Evolutionary conservation across 495 filamentous ascomycete genomes (phyloP), one percentile per base, ranked within the genome.

Genomic region (Glonium stellatum): DNA sequence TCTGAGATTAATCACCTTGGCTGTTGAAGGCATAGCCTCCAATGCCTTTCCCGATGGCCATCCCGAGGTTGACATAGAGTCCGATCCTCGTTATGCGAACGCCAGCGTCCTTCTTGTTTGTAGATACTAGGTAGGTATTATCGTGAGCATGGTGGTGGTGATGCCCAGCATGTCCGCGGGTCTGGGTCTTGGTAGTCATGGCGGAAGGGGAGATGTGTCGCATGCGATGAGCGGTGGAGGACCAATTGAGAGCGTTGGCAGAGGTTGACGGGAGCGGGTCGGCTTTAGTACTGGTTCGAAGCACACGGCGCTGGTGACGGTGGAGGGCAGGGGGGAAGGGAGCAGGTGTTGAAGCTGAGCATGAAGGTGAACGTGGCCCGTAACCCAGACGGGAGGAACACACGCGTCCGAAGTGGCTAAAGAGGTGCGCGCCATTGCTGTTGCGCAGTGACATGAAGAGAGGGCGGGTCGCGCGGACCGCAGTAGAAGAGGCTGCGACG

Each of bases 1-100:
- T 13, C 4, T 4, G 1, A 13, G 18, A 42, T 23, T 37, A 60
- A 55, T 68, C 66, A 70, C 72, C 73, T 74, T 96, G 90, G 22
- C 90, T 96, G 74, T 96, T 89, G 76, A 98, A 96, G 60, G 84
- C 77, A 72, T 93, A 97, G 61, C 93, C 93, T 36, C 92, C 93
- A 42, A 90, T 77, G 25, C 92, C 93, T 67, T 98, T 98, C 37
- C 82, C 86, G 66, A 96, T 79, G 36, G 92, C 93, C 93, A 98
- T 97, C 63, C 84, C 82, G 2, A 97, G 81, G 70, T 98, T 98
- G 57, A 92, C 90, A 67, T 87, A 86, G 37, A 98, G 81, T 8
- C 93, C 93, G 67, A 97, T 85, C 54, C 92, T 82, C 31, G 93
- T 98, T 58, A 98, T 98, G 54, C 90, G 85, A 59, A 98, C 93